A percentile compares a stretch with the other conserved stretches of the same genome.
These are phyloP conservation scores for Pythium aphanidermatum DNA, from an alignment of 352 stramenopile species.

Conservation along the genomic window DNA sequence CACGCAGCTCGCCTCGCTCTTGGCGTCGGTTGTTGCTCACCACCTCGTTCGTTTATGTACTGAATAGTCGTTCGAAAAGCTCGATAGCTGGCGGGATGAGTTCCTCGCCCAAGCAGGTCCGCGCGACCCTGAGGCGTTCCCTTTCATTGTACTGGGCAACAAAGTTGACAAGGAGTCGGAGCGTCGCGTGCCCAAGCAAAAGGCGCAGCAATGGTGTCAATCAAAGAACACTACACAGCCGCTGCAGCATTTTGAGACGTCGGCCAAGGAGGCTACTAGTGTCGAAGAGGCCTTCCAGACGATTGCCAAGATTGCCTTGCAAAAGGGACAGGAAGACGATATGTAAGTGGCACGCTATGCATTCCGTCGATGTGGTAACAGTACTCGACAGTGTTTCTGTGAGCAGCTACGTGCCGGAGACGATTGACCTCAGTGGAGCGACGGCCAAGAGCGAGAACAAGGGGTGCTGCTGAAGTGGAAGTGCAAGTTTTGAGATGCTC, in stretches of 20 bases:
- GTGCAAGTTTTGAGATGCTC: neutral
- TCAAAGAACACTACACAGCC: constrained; percentile 79
- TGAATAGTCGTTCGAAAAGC: constrained; percentile 97
- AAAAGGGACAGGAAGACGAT: constrained; percentile 83
- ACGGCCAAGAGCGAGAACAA: constrained; percentile 60
- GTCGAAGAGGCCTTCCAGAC: constrained; percentile 96
- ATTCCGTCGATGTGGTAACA: no score
- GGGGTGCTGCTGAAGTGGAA: constrained; percentile 57
- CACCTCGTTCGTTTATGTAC: no score
- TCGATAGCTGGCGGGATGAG: constrained; percentile 97
- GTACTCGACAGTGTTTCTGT: neutral
- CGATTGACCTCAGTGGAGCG: constrained; percentile 76
- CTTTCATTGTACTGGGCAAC: constrained; percentile 98
- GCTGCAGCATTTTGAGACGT: constrained; percentile 97
- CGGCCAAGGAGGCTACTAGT: constrained; percentile 95
- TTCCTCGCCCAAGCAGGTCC: constrained; percentile 93
- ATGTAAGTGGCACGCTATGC: constrained; percentile 38
- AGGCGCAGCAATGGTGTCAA: constrained; percentile 92
- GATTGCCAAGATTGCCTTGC: constrained; percentile 85
- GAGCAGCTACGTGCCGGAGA: constrained; percentile 73
- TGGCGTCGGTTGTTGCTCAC: no score
- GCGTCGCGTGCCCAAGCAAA: constrained; percentile 82
- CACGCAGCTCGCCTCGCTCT: no score
- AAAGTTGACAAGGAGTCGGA: constrained; percentile 96
- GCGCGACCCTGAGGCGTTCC: constrained; percentile 91